phyloP scores from a whole-genome alignment of 139 green algal genomes.

The Picochlorum sp. region DNA sequence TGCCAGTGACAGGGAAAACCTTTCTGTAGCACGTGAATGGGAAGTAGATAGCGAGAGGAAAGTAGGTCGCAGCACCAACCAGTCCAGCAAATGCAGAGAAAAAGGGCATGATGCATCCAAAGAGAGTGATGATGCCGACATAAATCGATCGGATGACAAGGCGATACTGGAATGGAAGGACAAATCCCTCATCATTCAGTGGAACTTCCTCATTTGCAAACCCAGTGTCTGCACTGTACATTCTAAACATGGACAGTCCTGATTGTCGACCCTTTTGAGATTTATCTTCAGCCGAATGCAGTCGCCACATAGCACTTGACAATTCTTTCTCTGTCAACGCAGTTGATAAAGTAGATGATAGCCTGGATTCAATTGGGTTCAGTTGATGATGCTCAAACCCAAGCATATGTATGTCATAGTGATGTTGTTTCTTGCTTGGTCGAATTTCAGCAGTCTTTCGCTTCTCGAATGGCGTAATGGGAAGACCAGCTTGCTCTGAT shows the following conservation, averaged over 20 bases:
- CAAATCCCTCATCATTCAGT: slow-evolving; percentile 10
- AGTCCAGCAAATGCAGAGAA: slow-evolving; percentile 20
- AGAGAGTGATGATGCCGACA: slow-evolving; percentile 18
- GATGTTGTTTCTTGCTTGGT: no score
- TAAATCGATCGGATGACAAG: slow-evolving; percentile 3
- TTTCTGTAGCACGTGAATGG: slow-evolving; percentile 9
- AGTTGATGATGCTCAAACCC: slow-evolving; percentile 1
- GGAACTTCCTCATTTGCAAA: slow-evolving; percentile 19
- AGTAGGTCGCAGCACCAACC: slow-evolving; percentile 22
- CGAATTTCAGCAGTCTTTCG: no score
- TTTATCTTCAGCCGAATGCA: neutral
- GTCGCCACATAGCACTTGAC: neutral
- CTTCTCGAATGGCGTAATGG: no score
- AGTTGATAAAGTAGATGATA: neutral
- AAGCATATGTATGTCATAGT: neutral
- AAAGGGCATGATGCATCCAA: slow-evolving; percentile 27
- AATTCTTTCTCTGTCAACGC: neutral
- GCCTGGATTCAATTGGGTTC: neutral
- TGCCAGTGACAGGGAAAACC: neutral
- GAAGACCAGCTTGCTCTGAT: no score
- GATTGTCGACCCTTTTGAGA: neutral
- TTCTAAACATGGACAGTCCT: neutral
- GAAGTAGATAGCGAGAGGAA: slow-evolving; percentile 27
- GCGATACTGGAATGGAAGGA: neutral
- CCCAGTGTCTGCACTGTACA: slow-evolving; percentile 15